Base-by-base conservation (phyloP, 2,329 filamentous ascomycete genomes). In the Fusarium sp. region DNA sequence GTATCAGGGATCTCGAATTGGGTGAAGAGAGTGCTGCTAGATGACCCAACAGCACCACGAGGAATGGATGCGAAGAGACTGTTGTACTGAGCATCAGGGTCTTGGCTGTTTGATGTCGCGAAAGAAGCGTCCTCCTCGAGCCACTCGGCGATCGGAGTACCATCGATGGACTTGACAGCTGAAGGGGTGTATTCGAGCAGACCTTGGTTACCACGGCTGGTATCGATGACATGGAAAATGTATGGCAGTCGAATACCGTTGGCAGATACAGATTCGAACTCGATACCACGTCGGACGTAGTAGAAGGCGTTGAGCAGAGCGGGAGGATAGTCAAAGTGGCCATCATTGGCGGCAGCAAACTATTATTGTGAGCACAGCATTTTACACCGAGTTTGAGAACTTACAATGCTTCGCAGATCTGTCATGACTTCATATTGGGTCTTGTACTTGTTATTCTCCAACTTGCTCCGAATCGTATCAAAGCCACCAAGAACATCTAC, bases 1-100 rank as follows among this genome's bases (percentile, higher is more conserved):
- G 41, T 70, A 35, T 77, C 75, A 1, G 75, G 75, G 12, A 77
- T 75, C 62, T 77, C 75, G 8, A 75, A 77, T 31, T 63, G 57
- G 4, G 57, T 68, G 20, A 66, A 18, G 18, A 65, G 56, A 0
- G 72, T 62, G 10, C 56, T 65, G 12, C 70, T 61, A 5, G 52
- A 17, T 7, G 25, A 17, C 0, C 75, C 70, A n/a, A 25, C 25
- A 33, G 72, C 75, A 2, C 22, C 10, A 4, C 70, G 69, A 20
- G 75, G 65, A n/a, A 74, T 27, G 11, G 55, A 68, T 2, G 42
- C 38, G 47, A 77, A 77, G 6, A 72, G 68, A 13, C 47, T 54
- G 45, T 77, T 77, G 42, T 74, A 77, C 54, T 77, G 75, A 15
- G 75, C 75, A 47, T 77, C 75, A 3, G 75, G 75, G 20, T 77